Base-by-base conservation (phyloP, 768 basidiomycete genomes). In the Lentinus tigrinus region DNA sequence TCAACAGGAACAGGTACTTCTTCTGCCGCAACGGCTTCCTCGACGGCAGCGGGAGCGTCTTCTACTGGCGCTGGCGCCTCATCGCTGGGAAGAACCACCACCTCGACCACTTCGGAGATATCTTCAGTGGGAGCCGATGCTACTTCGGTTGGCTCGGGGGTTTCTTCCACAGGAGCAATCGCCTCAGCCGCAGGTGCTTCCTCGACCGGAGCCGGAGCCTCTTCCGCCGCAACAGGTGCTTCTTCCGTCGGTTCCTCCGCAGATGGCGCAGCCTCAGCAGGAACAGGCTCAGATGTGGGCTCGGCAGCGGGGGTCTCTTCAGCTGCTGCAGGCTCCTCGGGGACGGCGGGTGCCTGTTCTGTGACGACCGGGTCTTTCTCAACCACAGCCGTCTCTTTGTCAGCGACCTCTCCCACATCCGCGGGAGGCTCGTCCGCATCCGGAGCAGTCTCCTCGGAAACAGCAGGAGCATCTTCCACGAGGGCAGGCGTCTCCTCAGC, bases 301-400 rank as follows among this genome's bases (percentile, higher is more conserved):
- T 26, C 34, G 9, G 48, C n/a, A 21, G 14, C 51, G 21, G 49
- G 50, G 16, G 50, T 19, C 6, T 46, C 44, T 28, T 49, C 47
- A 19, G 27, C 52, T n/a, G 23, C 11, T 3, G 21, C 28, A 27
- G 24, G 21, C n/a, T 24, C 21, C 16, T 28, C 40, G 26, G 13
- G 23, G 5, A 7, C 40, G 28, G 8, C 27, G 19, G 31, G 40
- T 40, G 36, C 44, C 34, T 63, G 55, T 19, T 36, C 53, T n/a
- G 31, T 27, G 46, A 36, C 46, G 31, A 37, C 40, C 8, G 38
- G 39, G 21, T 17, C 60, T 21, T 52, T 55, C 21, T 19, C 47
- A 46, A 40, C 47, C 13, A 23, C n/a, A 21, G 34, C 31, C 44
- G 21, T 21, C 49, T 62, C 58, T 31, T 59, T 52, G 26, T 43